These are phyloP conservation scores for Gonapodya prolifera DNA, from an alignment of 192 early-diverging fungal species.

Conservation along the genomic window DNA sequence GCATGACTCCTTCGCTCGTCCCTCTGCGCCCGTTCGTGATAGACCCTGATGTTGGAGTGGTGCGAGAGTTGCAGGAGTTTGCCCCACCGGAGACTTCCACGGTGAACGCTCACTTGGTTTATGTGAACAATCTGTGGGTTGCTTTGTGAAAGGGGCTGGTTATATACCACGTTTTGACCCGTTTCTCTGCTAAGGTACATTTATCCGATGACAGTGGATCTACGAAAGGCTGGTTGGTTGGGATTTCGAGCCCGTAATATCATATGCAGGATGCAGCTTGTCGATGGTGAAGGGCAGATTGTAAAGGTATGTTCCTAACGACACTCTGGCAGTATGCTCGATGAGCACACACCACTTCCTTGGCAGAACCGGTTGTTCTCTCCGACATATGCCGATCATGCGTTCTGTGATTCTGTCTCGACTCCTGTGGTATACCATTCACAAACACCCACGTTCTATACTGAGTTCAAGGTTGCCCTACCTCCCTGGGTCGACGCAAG, in stretches of 20 bases:
- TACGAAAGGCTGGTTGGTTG: neutral
- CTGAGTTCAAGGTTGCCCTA: neutral
- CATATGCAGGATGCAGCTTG: neutral
- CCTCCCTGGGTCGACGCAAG: neutral
- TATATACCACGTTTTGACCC: neutral
- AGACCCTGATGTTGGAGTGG: neutral
- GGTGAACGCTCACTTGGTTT: neutral
- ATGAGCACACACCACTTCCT: neutral
- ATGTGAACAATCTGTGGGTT: neutral
- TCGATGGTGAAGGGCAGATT: neutral
- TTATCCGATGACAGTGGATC: neutral
- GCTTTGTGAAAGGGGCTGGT: neutral
- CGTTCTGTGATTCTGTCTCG: neutral
- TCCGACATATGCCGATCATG: neutral
- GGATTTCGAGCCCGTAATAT: neutral
- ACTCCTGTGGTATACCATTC: neutral
- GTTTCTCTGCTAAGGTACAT: neutral
- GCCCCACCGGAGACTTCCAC: neutral
- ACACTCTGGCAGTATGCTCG: neutral
- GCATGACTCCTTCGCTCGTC: neutral
- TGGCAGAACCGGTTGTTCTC: neutral
- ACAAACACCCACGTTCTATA: neutral
- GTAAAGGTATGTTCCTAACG: neutral
- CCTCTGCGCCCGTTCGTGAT: neutral
- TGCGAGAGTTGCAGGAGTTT: neutral